These are phyloP conservation scores for Fusarium sp. DNA, from an alignment of 2,329 filamentous ascomycete genomes.

Conservation along the genomic window DNA sequence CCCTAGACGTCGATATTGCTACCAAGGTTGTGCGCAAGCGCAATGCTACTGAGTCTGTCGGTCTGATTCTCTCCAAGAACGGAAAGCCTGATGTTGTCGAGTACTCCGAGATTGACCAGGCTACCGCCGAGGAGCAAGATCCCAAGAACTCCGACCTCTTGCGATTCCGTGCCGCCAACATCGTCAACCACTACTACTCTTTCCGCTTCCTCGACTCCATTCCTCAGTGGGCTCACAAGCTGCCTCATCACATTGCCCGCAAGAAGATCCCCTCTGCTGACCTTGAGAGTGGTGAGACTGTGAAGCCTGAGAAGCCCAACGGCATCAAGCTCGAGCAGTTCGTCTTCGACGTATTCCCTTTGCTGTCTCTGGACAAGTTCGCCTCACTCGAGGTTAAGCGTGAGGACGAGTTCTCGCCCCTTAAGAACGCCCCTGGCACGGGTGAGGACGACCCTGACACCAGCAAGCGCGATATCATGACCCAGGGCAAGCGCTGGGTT, in stretches of 20 bases:
- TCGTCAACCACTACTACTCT: constrained; percentile 99
- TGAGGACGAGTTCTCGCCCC: constrained; percentile 96
- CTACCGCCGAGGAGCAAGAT: constrained; percentile 89
- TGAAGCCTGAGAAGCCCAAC: constrained; percentile 95
- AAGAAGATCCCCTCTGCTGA: constrained; percentile 97
- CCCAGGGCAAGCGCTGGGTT: constrained; percentile 87
- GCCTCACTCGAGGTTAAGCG: constrained; percentile 95
- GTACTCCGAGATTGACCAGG: constrained; percentile 94
- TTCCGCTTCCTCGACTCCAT: constrained; percentile 92
- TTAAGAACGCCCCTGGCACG: constrained; percentile 89
- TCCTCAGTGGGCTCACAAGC: constrained; percentile 81
- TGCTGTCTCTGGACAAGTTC: constrained; percentile 86
- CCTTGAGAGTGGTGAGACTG: constrained; percentile 75
- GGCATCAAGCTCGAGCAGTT: constrained; percentile 99
- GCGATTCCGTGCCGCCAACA: constrained; percentile 97
- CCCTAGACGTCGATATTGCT: constrained; percentile 90
- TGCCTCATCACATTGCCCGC: constrained; percentile 94
- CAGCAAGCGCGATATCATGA: constrained; percentile 88
- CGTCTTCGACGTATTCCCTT: constrained; percentile 97
- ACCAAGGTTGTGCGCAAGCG: constrained; percentile 99
- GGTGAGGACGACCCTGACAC: constrained; percentile 95
- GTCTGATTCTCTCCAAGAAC: constrained; percentile 93
- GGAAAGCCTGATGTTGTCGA: constrained; percentile 97
- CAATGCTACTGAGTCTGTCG: constrained; percentile 93
- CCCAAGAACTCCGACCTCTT: constrained; percentile 80